These are phyloP conservation scores for Metschnikowia koreensis DNA, from an alignment of 805 yeast species.

Conservation along the genomic window DNA sequence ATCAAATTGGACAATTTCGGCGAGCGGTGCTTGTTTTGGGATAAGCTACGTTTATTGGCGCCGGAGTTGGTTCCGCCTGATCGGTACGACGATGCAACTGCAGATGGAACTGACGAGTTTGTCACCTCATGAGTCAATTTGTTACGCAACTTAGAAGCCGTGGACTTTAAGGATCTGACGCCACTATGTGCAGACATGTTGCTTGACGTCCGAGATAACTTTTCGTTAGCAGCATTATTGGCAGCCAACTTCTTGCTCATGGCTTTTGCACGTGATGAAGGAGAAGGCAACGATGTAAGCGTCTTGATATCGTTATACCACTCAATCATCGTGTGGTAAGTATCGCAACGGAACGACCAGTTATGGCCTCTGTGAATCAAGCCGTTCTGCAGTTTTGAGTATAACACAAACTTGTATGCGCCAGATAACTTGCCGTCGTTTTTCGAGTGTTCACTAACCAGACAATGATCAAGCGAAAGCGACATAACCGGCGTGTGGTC, in stretches of 20 bases:
- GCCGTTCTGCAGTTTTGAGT: slow-evolving; percentile 68
- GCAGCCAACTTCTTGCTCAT: slow-evolving; percentile 25
- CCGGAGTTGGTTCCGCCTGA: slow-evolving; percentile 16
- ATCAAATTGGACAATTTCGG: slow-evolving; percentile 41
- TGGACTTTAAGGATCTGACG: slow-evolving; percentile 10
- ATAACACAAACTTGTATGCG: slow-evolving; percentile 74
- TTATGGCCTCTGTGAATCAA: slow-evolving; percentile 79
- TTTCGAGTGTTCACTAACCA: slow-evolving; percentile 77
- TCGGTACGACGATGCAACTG: slow-evolving; percentile 11
- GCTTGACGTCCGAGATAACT: slow-evolving; percentile 15
- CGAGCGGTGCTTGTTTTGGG: slow-evolving; percentile 31
- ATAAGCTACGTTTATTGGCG: slow-evolving; percentile 29
- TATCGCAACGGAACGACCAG: slow-evolving; percentile 92
- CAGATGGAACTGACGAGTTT: slow-evolving; percentile 5
- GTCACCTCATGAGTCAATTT: slow-evolving; percentile 6
- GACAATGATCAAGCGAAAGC: slow-evolving; percentile 72
- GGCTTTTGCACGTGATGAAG: slow-evolving; percentile 53
- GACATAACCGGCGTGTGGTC: slow-evolving; percentile 86
- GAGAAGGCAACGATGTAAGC: slow-evolving; percentile 61
- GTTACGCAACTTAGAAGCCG: slow-evolving; percentile 8
- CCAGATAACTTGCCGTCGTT: slow-evolving; percentile 57
- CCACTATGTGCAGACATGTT: slow-evolving; percentile 14
- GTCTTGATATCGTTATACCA: slow-evolving; percentile 82
- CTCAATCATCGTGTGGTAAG: slow-evolving; percentile 70
- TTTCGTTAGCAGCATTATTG: slow-evolving; percentile 10